Evolutionary conservation across 176 grass and related monocot species (phyloP), one percentile per base, ranked within the genome.

Genomic region (Olyra latifolia): DNA sequence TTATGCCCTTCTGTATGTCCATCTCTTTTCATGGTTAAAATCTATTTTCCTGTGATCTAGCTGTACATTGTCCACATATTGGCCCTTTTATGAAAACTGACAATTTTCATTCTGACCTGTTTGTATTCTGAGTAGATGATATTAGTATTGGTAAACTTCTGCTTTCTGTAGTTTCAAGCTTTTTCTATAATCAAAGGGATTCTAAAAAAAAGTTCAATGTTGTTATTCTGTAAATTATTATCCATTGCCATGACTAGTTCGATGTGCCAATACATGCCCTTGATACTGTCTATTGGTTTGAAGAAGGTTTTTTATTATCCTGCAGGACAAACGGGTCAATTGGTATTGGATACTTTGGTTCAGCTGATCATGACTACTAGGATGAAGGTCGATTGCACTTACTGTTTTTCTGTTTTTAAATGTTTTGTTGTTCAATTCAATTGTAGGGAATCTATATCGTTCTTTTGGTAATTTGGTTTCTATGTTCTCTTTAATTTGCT

Each of bases 351-450:
- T 82, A 87, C 85, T 40, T 82, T 97, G 53, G 83, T 88, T 53
- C 87, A 77, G 59, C 62, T 97, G 84, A 88, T 94, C 70, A 88
- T 82, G 71, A 88, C 53, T 48, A 92, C 91, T 67, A 69, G 12
- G 27, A 92, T 94, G 79, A 97, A 97, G 91, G 91, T 97, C 72
- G 28, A 32, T 76, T 62, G 10, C 0, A 10, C 40, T 60, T 15
- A n/a, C 20, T 55, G 1, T 86, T 55, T 66, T 85, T 57, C 48
- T 6, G 15, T 42, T 28, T 48, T 75, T 6, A 32, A 41, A 17
- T 66, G 28, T 54, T 67, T 66, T 66, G 32, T 22, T 30, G 41
- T 30, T 74, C 23, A 79, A 41, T 68, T 74, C 28, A 79, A 52
- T 2, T 22, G 30, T 20, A 41, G 28, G 58, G 38, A 77, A 71